A percentile compares a stretch with the other conserved stretches of the same genome.
phyloP scores from a whole-genome alignment of 371 early-diverging fungal genomes.

The Apophysomyces sp. region DNA sequence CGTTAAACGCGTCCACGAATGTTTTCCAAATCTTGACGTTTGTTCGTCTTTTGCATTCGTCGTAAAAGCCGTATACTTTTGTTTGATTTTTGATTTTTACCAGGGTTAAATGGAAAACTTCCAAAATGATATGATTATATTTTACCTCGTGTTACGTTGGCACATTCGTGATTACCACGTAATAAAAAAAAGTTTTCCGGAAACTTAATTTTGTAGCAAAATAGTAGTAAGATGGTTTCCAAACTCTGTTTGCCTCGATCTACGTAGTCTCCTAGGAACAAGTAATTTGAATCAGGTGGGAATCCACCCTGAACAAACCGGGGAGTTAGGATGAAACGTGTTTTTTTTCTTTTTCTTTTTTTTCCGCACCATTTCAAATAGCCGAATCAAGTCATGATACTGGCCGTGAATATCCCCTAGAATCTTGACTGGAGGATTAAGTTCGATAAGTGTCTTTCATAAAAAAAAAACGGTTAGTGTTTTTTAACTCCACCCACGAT shows the following conservation, averaged over 20 bases:
- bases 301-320: slow-evolving; percentile 64
- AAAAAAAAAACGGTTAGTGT: too few relatives aligned
- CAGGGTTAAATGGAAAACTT: background rate
- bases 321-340: background rate
- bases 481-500: too few relatives aligned
- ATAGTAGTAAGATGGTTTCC: slow-evolving; percentile 92
- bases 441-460: slow-evolving; percentile 80
- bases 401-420: slow-evolving; percentile 95
- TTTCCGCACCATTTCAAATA: slow-evolving; percentile 68
- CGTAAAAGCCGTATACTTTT: slow-evolving; percentile 97
- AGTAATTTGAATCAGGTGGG: slow-evolving; percentile 87
- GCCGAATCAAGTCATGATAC: slow-evolving; percentile 80
- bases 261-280: slow-evolving; percentile 97
- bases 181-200: slow-evolving; percentile 93
- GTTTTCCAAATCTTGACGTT: slow-evolving; percentile 93
- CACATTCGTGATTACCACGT: slow-evolving; percentile 97
- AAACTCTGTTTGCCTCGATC: slow-evolving; percentile 95
- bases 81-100: background rate
- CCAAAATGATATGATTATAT: background rate
- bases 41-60: slow-evolving; percentile 96
- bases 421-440: slow-evolving; percentile 93
- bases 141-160: slow-evolving; percentile 87
- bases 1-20: slow-evolving; percentile 92
- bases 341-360: background rate
- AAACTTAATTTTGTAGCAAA: slow-evolving; percentile 95